Conservation (phyloP, 306 rosid species). For the Pueraria montana region DNA sequence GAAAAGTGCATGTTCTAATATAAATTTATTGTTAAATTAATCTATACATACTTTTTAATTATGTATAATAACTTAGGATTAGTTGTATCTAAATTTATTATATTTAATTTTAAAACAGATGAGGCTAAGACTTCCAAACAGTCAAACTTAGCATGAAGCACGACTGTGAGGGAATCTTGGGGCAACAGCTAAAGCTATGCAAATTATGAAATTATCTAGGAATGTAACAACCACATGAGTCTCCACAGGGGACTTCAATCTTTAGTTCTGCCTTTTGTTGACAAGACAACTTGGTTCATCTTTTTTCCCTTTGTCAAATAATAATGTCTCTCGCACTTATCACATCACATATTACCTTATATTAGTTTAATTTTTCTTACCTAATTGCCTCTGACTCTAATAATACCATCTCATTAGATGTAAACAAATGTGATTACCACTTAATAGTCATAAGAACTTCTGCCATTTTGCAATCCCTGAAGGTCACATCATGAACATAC, state of each 20-base stretch:
- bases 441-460: not conserved
- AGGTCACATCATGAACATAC: not conserved
- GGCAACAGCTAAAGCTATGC: not conserved
- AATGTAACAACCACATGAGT: constrained; percentile 5
- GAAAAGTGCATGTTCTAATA: not conserved
- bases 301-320: not conserved
- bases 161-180: constrained; percentile 13
- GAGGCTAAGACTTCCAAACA: not conserved
- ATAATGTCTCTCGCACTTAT: not conserved
- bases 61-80: not conserved
- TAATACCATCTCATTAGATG: not conserved
- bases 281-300: constrained; percentile 6
- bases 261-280: constrained; percentile 5
- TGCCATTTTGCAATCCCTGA: not conserved
- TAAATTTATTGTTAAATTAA: not conserved
- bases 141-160: not conserved
- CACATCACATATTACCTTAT: not conserved
- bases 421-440: not conserved
- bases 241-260: not conserved
- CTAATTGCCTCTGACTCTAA: not conserved
- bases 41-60: not conserved
- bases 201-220: not conserved
- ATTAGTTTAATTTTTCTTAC: not conserved
- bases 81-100: not conserved
- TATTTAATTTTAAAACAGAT: not conserved